These are phyloP conservation scores for Carex myosuroides DNA, from an alignment of 176 grass and related monocot genomes.

Conservation along the genomic window DNA sequence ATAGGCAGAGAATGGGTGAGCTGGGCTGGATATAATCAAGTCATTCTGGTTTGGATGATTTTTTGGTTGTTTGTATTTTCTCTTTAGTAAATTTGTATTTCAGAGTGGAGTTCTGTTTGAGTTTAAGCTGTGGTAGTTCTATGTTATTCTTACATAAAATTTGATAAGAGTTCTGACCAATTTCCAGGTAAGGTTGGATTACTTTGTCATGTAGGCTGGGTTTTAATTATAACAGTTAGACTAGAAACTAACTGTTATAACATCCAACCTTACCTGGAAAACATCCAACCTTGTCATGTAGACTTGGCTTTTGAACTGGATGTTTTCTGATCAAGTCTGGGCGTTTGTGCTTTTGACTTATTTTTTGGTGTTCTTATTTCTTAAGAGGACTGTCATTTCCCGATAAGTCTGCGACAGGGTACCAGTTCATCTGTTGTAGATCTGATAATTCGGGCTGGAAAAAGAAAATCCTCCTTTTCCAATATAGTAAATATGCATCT, in stretches of 20 bases:
- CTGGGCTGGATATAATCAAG: background rate
- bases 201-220: background rate
- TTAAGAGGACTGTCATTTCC: too few relatives aligned
- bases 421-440: background rate
- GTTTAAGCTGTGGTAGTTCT: background rate
- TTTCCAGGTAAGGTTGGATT: too few relatives aligned
- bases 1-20: background rate
- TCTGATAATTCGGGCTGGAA: background rate
- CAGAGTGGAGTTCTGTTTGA: background rate
- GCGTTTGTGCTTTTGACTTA: background rate
- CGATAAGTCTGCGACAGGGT: background rate
- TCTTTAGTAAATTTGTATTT: background rate
- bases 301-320: background rate
- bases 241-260: too few relatives aligned
- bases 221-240: background rate
- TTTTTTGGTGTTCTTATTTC: background rate
- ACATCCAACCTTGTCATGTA: background rate
- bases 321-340: background rate
- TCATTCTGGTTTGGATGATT: background rate
- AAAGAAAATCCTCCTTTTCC: too few relatives aligned
- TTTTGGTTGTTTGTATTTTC: background rate
- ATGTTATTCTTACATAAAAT: too few relatives aligned
- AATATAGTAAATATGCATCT: too few relatives aligned
- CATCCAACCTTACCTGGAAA: too few relatives aligned
- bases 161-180: too few relatives aligned